Evolutionary conservation across 2,329 filamentous ascomycete genomes (phyloP).

Genomic region (Fusarium beomiforme): DNA sequence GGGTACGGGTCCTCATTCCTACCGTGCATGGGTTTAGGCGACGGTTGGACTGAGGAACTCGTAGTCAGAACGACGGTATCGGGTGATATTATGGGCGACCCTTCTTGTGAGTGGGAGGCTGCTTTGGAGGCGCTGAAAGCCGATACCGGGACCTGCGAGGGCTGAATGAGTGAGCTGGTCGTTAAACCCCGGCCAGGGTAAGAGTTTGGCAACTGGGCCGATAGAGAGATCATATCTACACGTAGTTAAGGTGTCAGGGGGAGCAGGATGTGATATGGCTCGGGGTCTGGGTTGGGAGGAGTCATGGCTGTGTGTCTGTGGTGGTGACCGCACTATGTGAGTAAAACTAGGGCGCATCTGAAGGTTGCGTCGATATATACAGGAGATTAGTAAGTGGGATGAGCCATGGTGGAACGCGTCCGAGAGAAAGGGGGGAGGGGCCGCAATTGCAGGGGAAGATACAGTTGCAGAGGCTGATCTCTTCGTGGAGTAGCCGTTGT

Average conservation of each 20-base stretch:
- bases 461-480: slow-evolving; percentile 37
- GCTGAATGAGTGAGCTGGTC: slow-evolving; percentile 50
- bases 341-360: slow-evolving; percentile 38
- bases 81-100: slow-evolving; percentile 67
- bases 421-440: slow-evolving; percentile 35
- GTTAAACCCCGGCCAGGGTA: slow-evolving; percentile 61
- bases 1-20: slow-evolving; percentile 63
- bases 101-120: slow-evolving; percentile 64
- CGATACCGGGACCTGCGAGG: slow-evolving; percentile 55
- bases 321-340: slow-evolving; percentile 38
- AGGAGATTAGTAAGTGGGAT: slow-evolving; percentile 44
- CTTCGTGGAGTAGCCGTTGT: slow-evolving; percentile 29
- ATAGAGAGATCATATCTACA: slow-evolving; percentile 25
- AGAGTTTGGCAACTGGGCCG: slow-evolving; percentile 50
- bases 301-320: slow-evolving; percentile 27
- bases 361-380: slow-evolving; percentile 52
- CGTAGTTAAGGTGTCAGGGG: neutral
- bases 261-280: neutral
- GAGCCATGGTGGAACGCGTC: slow-evolving; percentile 49
- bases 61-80: slow-evolving; percentile 63
- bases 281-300: neutral
- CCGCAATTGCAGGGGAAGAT: slow-evolving; percentile 38
- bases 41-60: slow-evolving; percentile 71
- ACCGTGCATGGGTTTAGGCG: slow-evolving; percentile 69
- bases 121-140: slow-evolving; percentile 66